Base-by-base conservation (phyloP, 768 basidiomycete species). In the Pholiota microspora region DNA sequence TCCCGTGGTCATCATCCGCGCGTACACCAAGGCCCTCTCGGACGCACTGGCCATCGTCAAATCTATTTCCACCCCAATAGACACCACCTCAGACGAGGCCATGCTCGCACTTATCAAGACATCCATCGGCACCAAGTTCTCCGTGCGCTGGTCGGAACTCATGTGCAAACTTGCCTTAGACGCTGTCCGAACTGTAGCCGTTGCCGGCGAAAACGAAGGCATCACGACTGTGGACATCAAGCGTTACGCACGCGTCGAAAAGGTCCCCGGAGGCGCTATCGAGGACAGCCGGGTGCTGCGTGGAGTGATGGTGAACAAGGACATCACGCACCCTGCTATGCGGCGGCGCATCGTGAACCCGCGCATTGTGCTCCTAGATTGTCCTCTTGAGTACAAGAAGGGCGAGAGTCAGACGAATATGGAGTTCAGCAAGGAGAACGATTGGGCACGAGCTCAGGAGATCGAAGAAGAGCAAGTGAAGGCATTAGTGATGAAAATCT, bases 381-480 rank as follows among this genome's bases (percentile, higher is more conserved):
- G 95, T 69, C 94, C 95, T 8, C 73, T 98, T 53, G 96, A 98
- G 75, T 98, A 99, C 77, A 99, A 98, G 77, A 98, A 98, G 78
- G 96, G 96, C 24, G 97, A 98, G 77, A 85, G 82, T 53, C 97
- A 99, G 73, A 98, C 97, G 56, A 97, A 98, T 69, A 98, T 98
- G 80, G 96, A 98, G 74, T 94, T 98, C 60, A 87, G 86, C 40
- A 93, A 92, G 72, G 95, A 95, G 75, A 78, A 79, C 16, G 95
- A 99, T 67, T 99, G 94, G 92, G 85, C 88, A 50, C 75, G 92
- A 45, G 89, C 93, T 23, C 89, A 95, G 71, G 84, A 90, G 67
- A 91, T 98, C 55, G 97, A 98, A 76, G 97, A 99, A 73, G 93
- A 98, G 72, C 95, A 98, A 70, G 87, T 98, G 64, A 93, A 94